phyloP scores from a whole-genome alignment of 139 green algal species.

The Tetradesmus obliquus region DNA sequence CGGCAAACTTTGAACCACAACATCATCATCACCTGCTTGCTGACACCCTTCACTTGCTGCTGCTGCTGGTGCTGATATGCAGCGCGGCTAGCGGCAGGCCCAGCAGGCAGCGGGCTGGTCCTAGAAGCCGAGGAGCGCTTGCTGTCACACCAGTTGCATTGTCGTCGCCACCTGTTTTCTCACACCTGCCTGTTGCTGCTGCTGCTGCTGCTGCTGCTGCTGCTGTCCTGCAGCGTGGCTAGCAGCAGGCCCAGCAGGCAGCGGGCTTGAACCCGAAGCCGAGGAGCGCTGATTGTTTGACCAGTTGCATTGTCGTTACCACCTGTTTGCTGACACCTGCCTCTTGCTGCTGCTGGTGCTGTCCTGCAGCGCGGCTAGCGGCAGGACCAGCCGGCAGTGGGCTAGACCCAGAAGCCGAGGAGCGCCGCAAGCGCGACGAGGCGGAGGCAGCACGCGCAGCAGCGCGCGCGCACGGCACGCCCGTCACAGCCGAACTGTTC shows the following conservation, averaged over 20 bases:
- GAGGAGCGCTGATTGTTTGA: no score
- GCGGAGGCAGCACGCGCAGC: constrained; percentile 72
- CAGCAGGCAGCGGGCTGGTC: not conserved
- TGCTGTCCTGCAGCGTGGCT: not conserved
- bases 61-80: not conserved
- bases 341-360: no score
- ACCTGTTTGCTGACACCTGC: no score
- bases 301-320: no score
- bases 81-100: constrained; percentile 1
- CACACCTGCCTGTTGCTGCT: no score
- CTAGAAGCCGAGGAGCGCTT: no score
- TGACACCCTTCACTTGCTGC: no score
- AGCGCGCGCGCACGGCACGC: constrained; percentile 72
- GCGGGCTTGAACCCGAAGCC: constrained; percentile 54
- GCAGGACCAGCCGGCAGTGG: constrained; percentile 17
- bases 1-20: no score
- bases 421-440: constrained; percentile 28
- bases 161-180: no score
- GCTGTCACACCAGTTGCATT: no score
- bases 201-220: no score
- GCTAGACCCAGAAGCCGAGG: constrained; percentile 60
- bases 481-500: constrained; percentile 85
- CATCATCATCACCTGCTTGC: no score
- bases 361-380: not conserved
- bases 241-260: not conserved